Conservation (phyloP, 2,329 filamentous ascomycete genomes). For the Cercospora citrullina region DNA sequence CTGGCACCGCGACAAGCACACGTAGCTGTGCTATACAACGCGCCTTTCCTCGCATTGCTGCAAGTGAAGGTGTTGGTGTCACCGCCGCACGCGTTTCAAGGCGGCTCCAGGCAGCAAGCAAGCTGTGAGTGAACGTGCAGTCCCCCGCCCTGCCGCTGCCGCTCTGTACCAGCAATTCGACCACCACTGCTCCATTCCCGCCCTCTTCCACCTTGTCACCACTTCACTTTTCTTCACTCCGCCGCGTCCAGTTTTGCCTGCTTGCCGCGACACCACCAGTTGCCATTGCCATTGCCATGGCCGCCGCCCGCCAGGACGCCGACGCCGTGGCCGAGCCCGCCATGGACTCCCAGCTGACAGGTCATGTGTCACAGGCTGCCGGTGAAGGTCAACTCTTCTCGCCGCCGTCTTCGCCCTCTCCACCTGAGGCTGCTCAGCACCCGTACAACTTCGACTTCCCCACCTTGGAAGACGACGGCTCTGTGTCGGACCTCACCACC, state of each 20-base stretch:
- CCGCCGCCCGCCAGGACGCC: background rate
- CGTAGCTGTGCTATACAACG: background rate
- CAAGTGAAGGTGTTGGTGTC: background rate
- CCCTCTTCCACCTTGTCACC: background rate
- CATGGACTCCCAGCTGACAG: constrained; percentile 12
- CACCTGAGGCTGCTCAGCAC: constrained; percentile 8
- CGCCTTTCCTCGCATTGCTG: background rate
- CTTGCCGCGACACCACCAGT: background rate
- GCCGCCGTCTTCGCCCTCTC: constrained; percentile 3
- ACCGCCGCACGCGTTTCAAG: background rate
- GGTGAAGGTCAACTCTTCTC: constrained; percentile 2
- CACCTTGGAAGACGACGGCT: constrained; percentile 35
- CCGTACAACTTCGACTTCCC: constrained; percentile 33
- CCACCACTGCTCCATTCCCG: background rate
- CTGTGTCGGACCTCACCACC: constrained; percentile 29
- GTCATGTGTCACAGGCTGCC: constrained; percentile 22
- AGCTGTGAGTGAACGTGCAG: background rate
- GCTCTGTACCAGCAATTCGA: background rate
- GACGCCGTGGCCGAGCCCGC: background rate
- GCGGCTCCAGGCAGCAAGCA: background rate
- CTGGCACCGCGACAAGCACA: background rate
- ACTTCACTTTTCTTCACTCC: background rate
- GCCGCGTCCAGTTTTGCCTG: background rate
- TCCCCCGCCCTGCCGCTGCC: background rate
- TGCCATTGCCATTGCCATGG: background rate